phyloP scores from a whole-genome alignment of 164 flowering plant genomes.

The Tetrastigma voinierianum region DNA sequence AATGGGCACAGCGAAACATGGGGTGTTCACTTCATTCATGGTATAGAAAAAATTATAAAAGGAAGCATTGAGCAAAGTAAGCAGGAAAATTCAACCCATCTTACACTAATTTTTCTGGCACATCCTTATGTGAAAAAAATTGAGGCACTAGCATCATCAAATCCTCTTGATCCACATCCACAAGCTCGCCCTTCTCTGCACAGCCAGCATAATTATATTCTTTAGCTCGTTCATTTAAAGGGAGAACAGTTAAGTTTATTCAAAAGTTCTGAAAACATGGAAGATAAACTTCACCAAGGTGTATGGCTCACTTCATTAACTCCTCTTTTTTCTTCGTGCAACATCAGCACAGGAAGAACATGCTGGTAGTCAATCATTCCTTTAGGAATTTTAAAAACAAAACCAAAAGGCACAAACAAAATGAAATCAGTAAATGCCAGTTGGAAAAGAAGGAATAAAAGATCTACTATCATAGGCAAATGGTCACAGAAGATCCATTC shows the following conservation, averaged over 20 bases:
- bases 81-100: slow-evolving; percentile 16
- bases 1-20: neutral
- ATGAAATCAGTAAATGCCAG: neutral
- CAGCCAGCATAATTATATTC: slow-evolving; percentile 1
- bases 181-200: slow-evolving; percentile 50
- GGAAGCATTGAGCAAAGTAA: neutral
- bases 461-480: neutral
- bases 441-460: neutral
- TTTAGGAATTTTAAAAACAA: slow-evolving; percentile 15
- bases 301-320: slow-evolving; percentile 43
- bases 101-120: slow-evolving; percentile 70
- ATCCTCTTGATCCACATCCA: slow-evolving; percentile 66
- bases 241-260: neutral
- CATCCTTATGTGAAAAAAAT: slow-evolving; percentile 72
- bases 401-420: neutral
- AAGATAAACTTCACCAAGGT: slow-evolving; percentile 36
- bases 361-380: slow-evolving; percentile 96
- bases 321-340: slow-evolving; percentile 55
- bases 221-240: neutral
- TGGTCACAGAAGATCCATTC: slow-evolving; percentile 8
- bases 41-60: no score
- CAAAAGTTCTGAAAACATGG: slow-evolving; percentile 7
- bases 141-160: slow-evolving; percentile 72
- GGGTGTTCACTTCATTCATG: neutral
- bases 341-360: slow-evolving; percentile 75